Base-by-base conservation (phyloP, 441 rosid genomes). In the Kokia cookei region DNA sequence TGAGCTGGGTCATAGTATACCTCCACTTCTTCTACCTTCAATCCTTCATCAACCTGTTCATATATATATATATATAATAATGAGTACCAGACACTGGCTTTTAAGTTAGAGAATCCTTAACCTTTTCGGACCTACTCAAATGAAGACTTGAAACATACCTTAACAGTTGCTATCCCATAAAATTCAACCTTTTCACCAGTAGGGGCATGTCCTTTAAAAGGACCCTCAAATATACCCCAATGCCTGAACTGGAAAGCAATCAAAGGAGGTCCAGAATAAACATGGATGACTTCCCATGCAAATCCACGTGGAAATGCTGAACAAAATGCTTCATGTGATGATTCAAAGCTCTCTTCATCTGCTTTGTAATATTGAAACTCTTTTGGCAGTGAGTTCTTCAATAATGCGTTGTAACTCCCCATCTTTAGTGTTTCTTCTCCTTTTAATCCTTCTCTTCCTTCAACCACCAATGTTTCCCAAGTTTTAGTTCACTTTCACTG, bases 221-320 rank as follows among this genome's bases (percentile, higher is more conserved):
- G 88, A 9, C 97, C 98, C 81, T 93, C 93, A 74, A 88, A 90
- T 83, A 83, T 84, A 47, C 94, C 98, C 97, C 97, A 93, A 58
- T 93, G 98, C 86, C 96, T 83, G 75, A 90, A 93, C 83, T 91
- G 91, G 83, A 78, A 90, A 51, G 87, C 71, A 64, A 89, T 86
- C 17, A 75, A 53, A 2, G 96, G 94, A 1, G 93, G 94, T 10
- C 91, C 93, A 0, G 91, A 80, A 71, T 86, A 87, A 24, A 89
- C 97, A 27, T 37, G n/a, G 3, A 87, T 22, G 58, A 91, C 79
- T 80, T 91, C 98, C 89, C 89, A 88, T 0, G 97, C 97, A 78
- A 93, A 93, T 8, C 98, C 97, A 0, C 93, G 86, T 1, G 97
- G 96, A 66, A 93, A 83, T 29, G 96, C 91, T 1, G 90, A 83